Evolutionary conservation across 1,284 basidiomycete species (phyloP).

Genomic region (Inonotus obliquus): DNA sequence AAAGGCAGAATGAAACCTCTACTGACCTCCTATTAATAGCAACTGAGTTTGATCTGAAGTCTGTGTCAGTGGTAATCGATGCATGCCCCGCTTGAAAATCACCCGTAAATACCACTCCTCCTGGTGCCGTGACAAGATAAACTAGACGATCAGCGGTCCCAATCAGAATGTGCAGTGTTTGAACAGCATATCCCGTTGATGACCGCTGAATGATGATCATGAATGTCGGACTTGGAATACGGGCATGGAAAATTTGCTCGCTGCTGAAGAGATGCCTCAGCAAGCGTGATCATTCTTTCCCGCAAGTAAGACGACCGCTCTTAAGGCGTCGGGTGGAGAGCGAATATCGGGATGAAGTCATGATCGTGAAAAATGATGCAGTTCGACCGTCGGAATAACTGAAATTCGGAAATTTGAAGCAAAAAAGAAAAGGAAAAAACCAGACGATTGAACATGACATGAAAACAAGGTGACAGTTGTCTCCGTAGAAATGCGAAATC

Average conservation of each 20-base stretch:
- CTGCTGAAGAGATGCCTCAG: slow-evolving; percentile 9
- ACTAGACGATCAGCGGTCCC: too few relatives aligned
- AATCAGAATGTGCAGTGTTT: too few relatives aligned
- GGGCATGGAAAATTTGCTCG: neutral
- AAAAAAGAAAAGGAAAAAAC: neutral
- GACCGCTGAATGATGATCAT: neutral
- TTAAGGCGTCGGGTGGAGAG: neutral
- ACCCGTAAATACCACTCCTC: neutral
- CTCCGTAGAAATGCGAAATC: neutral
- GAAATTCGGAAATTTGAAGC: neutral
- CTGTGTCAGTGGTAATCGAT: too few relatives aligned
- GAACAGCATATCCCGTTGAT: neutral
- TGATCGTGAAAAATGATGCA: neutral
- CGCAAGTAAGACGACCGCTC: slow-evolving; percentile 8
- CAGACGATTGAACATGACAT: neutral
- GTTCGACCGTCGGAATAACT: too few relatives aligned
- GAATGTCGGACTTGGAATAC: slow-evolving; percentile 11
- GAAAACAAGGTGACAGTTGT: neutral
- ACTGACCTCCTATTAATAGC: neutral
- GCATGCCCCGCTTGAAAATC: neutral
- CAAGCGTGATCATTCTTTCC: neutral
- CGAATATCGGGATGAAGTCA: slow-evolving; percentile 7
- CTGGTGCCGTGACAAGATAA: too few relatives aligned
- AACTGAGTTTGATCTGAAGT: too few relatives aligned
- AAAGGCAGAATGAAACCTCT: neutral